These are phyloP conservation scores for Candida sphagnicola DNA, from an alignment of 805 yeast species.

Conservation along the genomic window DNA sequence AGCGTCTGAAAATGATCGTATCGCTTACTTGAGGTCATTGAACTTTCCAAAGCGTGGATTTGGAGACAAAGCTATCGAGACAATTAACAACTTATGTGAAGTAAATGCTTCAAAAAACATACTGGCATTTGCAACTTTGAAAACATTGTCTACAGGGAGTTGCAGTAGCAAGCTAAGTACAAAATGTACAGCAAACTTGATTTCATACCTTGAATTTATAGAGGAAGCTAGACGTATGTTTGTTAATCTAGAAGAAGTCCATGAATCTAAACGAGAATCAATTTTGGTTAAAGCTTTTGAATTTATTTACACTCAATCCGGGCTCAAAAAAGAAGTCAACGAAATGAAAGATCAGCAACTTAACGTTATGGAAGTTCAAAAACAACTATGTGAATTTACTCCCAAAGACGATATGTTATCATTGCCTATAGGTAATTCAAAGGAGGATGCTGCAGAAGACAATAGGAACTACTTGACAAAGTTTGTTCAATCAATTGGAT, in stretches of 20 bases:
- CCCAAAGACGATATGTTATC: conserved; percentile 24
- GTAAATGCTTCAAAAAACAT: conserved; percentile 5
- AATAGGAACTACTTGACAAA: conserved; percentile 16
- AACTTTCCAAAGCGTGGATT: conserved; percentile 63
- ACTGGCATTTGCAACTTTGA: conserved; percentile 7
- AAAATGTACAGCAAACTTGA: conserved; percentile 5
- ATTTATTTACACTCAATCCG: conserved; percentile 22
- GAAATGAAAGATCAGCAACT: conserved; percentile 25
- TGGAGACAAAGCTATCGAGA: conserved; percentile 51
- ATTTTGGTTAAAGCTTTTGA: conserved; percentile 17
- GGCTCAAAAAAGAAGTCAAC: conserved; percentile 22
- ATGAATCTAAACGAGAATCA: conserved; percentile 1
- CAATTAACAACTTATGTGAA: conserved; percentile 18
- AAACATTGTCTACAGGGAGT: conserved; percentile 1
- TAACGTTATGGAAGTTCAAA: conserved; percentile 39
- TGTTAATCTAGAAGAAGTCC: conserved; percentile 7
- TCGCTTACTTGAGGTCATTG: conserved; percentile 57
- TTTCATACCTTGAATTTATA: conserved; percentile 23
- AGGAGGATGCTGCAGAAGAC: conserved; percentile 9
- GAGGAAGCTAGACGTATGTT: conserved; percentile 13
- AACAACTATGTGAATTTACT: conserved; percentile 30
- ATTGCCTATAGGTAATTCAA: conserved; percentile 11
- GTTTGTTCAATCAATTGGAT: conserved; percentile 31
- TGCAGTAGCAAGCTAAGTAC: conserved; percentile 9
- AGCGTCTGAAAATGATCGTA: conserved; percentile 52